Percentiles rank a stretch among this genome's conserved stretches.
Conservation (phyloP, 805 yeast genomes). For the Candida krabiensis region DNA sequence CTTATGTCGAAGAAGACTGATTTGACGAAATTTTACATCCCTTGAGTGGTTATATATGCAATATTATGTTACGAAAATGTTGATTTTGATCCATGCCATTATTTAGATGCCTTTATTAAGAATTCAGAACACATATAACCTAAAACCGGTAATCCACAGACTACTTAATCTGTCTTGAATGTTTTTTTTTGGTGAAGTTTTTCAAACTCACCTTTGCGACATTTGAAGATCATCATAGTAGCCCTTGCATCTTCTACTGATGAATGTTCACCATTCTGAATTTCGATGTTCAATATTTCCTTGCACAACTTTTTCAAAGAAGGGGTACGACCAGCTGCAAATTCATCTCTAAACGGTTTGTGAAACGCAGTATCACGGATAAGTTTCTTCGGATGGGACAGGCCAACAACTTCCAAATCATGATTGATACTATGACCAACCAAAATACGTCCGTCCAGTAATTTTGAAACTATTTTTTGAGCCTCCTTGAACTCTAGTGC, state of each 20-base stretch:
- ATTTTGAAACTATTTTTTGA: constrained; percentile 51
- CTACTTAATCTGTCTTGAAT: too few species aligned
- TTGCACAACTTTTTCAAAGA: constrained; percentile 63
- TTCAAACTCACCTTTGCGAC: constrained; percentile 64
- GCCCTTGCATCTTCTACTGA: constrained; percentile 91
- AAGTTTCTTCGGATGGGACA: constrained; percentile 64
- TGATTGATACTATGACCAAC: constrained; percentile 87
- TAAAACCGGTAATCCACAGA: too few species aligned
- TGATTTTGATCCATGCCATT: constrained; percentile 3
- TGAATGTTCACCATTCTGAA: constrained; percentile 77
- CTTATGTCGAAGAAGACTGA: constrained; percentile 23
- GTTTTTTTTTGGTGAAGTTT: too few species aligned
- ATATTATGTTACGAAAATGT: constrained; percentile 10
- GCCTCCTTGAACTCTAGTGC: constrained; percentile 72
- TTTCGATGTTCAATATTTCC: constrained; percentile 55
- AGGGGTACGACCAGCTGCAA: constrained; percentile 71
- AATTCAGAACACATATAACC: too few species aligned
- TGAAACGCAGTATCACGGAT: constrained; percentile 76
- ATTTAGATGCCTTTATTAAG: too few species aligned
- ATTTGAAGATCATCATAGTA: constrained; percentile 76
- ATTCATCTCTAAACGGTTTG: constrained; percentile 52
- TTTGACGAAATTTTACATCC: constrained; percentile 9
- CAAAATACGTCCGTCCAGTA: constrained; percentile 55
- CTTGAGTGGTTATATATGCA: constrained; percentile 11
- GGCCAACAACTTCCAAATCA: constrained; percentile 66